Conservation (phyloP, 192 early-diverging fungal genomes). For the Spinellus fusiger region DNA sequence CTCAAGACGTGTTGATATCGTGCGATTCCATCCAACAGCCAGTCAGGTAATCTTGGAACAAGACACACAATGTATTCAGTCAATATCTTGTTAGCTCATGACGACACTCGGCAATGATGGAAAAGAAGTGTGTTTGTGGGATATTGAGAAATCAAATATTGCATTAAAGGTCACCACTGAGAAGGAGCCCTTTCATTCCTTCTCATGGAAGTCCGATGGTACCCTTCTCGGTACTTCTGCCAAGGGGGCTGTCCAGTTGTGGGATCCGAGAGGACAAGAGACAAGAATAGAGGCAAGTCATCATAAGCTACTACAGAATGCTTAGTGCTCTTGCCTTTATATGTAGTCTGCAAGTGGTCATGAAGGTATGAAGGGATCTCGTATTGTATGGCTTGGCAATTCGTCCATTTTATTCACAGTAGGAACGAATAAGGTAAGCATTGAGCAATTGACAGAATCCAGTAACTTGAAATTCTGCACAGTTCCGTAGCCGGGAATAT, state of each 20-base stretch:
- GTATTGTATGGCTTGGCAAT: slow-evolving; percentile 64
- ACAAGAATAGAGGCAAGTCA: slow-evolving; percentile 18
- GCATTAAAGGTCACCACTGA: slow-evolving; percentile 21
- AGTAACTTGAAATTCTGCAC: background rate
- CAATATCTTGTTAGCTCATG: slow-evolving; percentile 8
- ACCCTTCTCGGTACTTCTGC: slow-evolving; percentile 39
- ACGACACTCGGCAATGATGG: slow-evolving; percentile 36
- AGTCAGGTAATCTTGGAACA: slow-evolving; percentile 29
- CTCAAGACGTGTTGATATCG: slow-evolving; percentile 32
- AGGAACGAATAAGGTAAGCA: slow-evolving; percentile 57
- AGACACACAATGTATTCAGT: background rate
- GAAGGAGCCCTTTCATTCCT: slow-evolving; percentile 33
- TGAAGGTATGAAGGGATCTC: slow-evolving; percentile 59
- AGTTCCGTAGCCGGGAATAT: slow-evolving; percentile 58
- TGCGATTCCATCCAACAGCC: slow-evolving; percentile 45
- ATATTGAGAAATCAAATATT: slow-evolving; percentile 22
- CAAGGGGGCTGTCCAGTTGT: slow-evolving; percentile 57
- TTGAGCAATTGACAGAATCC: background rate
- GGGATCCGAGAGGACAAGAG: slow-evolving; percentile 48
- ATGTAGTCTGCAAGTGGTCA: slow-evolving; percentile 40
- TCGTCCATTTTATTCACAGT: slow-evolving; percentile 60
- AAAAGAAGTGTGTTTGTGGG: slow-evolving; percentile 44
- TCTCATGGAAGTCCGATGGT: slow-evolving; percentile 61
- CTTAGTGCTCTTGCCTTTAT: background rate
- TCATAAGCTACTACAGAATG: background rate